Evolutionary conservation across 768 basidiomycete species (phyloP).

Genomic region (Pisolithus albus): DNA sequence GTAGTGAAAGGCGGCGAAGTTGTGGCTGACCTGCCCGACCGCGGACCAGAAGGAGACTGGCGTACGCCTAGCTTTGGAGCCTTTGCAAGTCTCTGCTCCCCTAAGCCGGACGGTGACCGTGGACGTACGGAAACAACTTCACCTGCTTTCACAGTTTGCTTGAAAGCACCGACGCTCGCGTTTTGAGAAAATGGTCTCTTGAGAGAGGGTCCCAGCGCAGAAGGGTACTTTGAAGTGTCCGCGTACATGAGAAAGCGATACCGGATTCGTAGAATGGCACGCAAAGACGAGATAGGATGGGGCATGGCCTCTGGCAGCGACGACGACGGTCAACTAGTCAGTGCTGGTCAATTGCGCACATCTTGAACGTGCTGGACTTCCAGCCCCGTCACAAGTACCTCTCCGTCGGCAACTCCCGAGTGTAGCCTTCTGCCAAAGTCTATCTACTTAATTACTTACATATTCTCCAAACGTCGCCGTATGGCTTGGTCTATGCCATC

Average conservation of each 20-base stretch:
- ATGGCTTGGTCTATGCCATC: conserved; percentile 46
- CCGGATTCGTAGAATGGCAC: conserved; percentile 33
- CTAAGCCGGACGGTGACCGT: neutral
- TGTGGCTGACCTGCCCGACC: conserved; percentile 10
- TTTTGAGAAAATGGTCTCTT: conserved; percentile 46
- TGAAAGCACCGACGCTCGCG: conserved; percentile 20
- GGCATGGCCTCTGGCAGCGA: no score
- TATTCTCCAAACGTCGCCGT: conserved; percentile 4
- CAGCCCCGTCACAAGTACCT: neutral
- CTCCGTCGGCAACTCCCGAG: conserved; percentile 17
- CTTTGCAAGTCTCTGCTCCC: conserved; percentile 14
- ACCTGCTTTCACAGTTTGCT: conserved; percentile 18
- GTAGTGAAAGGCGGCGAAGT: conserved; percentile 19
- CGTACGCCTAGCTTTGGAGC: conserved; percentile 5
- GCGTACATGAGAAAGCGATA: conserved; percentile 57
- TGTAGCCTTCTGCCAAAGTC: neutral
- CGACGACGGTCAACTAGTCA: neutral
- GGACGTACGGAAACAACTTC: conserved; percentile 16
- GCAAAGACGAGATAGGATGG: neutral
- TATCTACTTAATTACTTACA: neutral
- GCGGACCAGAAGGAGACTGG: conserved; percentile 2
- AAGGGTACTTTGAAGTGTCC: conserved; percentile 30
- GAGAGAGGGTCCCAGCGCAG: conserved; percentile 19
- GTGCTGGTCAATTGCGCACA: neutral
- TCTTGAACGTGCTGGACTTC: neutral